A percentile compares a stretch with the other conserved stretches of the same genome.
These are phyloP conservation scores for Coniochaeta prunicola DNA, from an alignment of 2,329 filamentous ascomycete species.

Conservation along the genomic window DNA sequence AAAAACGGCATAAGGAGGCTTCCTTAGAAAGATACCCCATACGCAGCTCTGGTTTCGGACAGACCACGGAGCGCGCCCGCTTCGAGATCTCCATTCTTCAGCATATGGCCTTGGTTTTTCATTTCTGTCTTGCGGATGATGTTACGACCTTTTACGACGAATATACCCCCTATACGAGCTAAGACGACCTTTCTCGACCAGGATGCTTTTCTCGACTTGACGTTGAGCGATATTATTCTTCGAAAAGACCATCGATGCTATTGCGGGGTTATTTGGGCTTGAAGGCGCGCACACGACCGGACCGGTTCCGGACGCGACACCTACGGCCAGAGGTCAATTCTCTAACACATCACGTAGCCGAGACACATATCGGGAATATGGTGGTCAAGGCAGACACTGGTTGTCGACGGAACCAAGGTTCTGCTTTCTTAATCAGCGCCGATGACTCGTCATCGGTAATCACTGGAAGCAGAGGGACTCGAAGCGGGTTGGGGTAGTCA, in stretches of 20 bases:
- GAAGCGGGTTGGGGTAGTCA: conserved; percentile 22
- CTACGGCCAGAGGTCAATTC: conserved; percentile 8
- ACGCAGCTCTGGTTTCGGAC: conserved; percentile 16
- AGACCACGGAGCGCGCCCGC: conserved; percentile 24
- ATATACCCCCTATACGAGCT: conserved; percentile 21
- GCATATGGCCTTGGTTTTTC: conserved; percentile 19
- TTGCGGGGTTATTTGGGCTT: conserved; percentile 9
- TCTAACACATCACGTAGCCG: conserved; percentile 26
- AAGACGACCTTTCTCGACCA: conserved; percentile 28
- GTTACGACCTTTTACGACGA: conserved; percentile 36
- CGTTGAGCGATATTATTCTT: conserved; percentile 11
- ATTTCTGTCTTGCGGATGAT: conserved; percentile 37
- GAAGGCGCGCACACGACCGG: not conserved
- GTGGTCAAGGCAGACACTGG: conserved; percentile 33
- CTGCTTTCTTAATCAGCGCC: conserved; percentile 8
- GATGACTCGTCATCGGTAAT: not conserved
- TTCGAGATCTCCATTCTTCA: conserved; percentile 27
- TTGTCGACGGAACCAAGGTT: conserved; percentile 31
- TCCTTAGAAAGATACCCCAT: conserved; percentile 31
- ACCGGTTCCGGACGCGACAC: conserved; percentile 7
- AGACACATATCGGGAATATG: conserved; percentile 31
- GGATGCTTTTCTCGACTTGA: conserved; percentile 16
- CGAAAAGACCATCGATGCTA: conserved; percentile 7
- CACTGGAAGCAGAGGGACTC: conserved; percentile 8
- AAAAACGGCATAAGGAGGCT: conserved; percentile 33